Percentiles rank a stretch among this genome's conserved stretches.
Evolutionary conservation across 352 stramenopile species (phyloP).

Genomic region (Phytopythium cucurbitacearum): DNA sequence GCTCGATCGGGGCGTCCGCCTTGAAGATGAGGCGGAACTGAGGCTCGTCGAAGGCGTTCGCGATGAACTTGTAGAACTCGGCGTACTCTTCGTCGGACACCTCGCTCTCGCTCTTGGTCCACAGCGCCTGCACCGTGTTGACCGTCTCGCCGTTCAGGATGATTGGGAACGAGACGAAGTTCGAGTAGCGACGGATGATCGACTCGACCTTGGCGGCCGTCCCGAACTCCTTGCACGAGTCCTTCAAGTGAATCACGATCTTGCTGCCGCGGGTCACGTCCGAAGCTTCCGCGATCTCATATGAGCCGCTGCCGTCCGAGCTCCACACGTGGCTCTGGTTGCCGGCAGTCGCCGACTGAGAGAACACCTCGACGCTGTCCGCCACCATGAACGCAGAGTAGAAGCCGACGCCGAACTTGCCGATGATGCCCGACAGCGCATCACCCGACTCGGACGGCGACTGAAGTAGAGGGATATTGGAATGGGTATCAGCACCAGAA

Average conservation of each 20-base stretch:
- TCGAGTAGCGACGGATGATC: conserved; percentile 99
- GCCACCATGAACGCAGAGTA: conserved; percentile 99
- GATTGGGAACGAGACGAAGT: conserved; percentile 99
- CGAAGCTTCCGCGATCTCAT: conserved; percentile 59
- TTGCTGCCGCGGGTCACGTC: conserved; percentile 91
- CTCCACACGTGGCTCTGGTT: conserved; percentile 58
- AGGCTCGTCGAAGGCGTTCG: conserved; percentile 94
- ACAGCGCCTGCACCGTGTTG: conserved; percentile 98
- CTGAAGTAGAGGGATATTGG: conserved; percentile 2
- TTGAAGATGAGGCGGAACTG: conserved; percentile 96
- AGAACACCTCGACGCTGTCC: conserved; percentile 93
- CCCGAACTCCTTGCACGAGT: conserved; percentile 94
- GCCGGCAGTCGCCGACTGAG: conserved; percentile 63
- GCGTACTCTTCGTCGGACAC: conserved; percentile 97
- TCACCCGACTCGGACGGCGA: conserved; percentile 57
- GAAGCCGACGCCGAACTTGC: conserved; percentile 99
- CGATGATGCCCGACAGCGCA: conserved; percentile 93
- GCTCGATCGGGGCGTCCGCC: conserved; percentile 97
- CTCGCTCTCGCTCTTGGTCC: conserved; percentile 94
- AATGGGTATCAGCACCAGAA: background rate
- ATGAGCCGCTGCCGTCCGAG: conserved; percentile 82
- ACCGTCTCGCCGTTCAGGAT: conserved; percentile 95
- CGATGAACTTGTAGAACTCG: conserved; percentile 97
- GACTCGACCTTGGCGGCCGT: conserved; percentile 90
- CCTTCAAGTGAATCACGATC: conserved; percentile 98